Evolutionary conservation across 306 rosid species (phyloP), one percentile per base, ranked within the genome.

Genomic region (Casuarina cunninghamiana): DNA sequence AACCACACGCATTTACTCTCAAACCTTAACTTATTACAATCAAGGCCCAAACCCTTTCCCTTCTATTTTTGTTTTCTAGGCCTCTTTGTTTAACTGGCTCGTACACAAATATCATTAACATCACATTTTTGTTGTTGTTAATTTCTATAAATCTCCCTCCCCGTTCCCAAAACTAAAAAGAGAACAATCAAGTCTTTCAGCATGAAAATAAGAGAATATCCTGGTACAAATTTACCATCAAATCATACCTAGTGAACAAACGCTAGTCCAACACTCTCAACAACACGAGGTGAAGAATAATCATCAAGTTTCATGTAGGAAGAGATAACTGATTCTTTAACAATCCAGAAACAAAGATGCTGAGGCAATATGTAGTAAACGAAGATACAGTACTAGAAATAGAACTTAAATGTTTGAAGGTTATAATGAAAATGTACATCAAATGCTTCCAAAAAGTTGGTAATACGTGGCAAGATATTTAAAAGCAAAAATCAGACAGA

Each of bases 401-500:
- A 49, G 49, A 66, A 61, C 39, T 10, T 26, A 13, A 35, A 9
- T 48, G 3, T 71, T 73, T 46, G 12, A 21, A 35, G 60, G 55
- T 44, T 69, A 10, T 17, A 12, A 69, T 63, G 6, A 63, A 42
- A 19, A 21, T 72, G 69, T 53, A 71, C 41, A 54, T 61, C 71
- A 53, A 42, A 78, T 53, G 74, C 67, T 55, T 42, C 69, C 41
- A 55, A 39, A 55, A 46, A 58, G 44, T 37, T 74, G 73, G 71
- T 39, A 41, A 72, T 39, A 66, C 5, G 49, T 55, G 69, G 63
- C 26, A 73, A 80, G 62, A 69, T 51, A 77, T 45, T 58, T 41
- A 73, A 69, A 71, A 85, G 75, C 72, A 80, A 85, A 26, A 49
- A 45, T 60, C 76, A 72, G 65, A 19, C 42, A 76, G 73, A 77